These are phyloP conservation scores for Rhodamnia argentea DNA, from an alignment of 345 rosid species.

Conservation along the genomic window DNA sequence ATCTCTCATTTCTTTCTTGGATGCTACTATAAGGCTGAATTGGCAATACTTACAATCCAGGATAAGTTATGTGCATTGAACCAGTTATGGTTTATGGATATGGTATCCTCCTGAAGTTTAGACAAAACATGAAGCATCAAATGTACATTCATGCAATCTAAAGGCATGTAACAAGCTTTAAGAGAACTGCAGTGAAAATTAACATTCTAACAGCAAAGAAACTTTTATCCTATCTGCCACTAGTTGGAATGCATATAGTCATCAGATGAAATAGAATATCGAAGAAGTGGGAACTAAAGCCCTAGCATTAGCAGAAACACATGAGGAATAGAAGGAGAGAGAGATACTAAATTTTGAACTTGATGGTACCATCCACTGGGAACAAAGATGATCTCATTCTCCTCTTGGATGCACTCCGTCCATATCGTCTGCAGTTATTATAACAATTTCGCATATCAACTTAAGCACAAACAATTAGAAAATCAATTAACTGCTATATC, in stretches of 20 bases:
- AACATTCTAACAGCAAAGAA: not conserved
- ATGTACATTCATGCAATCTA: not conserved
- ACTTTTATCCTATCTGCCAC: not conserved
- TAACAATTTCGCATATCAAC: not conserved
- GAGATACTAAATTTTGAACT: slow-evolving; percentile 79
- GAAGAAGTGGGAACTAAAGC: not conserved
- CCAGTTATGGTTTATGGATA: slow-evolving; percentile 97
- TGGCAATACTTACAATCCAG: slow-evolving; percentile 64
- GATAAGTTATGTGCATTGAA: slow-evolving; percentile 72
- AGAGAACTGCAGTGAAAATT: not conserved
- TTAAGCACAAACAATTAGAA: not conserved
- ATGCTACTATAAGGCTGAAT: not conserved
- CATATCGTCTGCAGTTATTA: slow-evolving; percentile 55
- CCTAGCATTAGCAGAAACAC: not conserved
- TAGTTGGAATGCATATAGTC: not conserved
- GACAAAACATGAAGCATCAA: not conserved
- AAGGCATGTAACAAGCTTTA: not conserved
- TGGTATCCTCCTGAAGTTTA: slow-evolving; percentile 69
- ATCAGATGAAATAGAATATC: not conserved
- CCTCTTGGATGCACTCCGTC: slow-evolving; percentile 73
- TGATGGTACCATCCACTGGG: slow-evolving; percentile 99
- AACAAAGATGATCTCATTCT: slow-evolving; percentile 68
- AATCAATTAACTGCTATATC: not conserved
- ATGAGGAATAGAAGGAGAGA: not conserved
- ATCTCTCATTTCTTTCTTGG: not conserved